Evolutionary conservation across 495 filamentous ascomycete species (phyloP).

Genomic region (Xylaria grammica): DNA sequence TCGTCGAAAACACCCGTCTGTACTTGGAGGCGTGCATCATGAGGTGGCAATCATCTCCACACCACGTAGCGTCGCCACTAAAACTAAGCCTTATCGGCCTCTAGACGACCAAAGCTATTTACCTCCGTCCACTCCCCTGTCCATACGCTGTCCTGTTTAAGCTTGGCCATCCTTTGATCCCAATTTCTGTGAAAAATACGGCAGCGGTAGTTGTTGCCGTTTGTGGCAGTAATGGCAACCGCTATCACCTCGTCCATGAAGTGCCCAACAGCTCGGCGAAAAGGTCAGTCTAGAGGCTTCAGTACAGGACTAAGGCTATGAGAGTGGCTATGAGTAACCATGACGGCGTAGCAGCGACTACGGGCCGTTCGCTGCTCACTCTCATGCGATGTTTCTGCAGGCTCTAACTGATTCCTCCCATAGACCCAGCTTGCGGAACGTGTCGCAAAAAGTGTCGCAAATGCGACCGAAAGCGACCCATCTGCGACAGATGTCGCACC

Average conservation of each 20-base stretch:
- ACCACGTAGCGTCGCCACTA: not conserved
- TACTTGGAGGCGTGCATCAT: too few species aligned
- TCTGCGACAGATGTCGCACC: not conserved
- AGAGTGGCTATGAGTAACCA: not conserved
- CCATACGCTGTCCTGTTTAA: too few species aligned
- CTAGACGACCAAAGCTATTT: not conserved
- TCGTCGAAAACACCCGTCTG: too few species aligned
- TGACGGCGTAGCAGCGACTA: not conserved
- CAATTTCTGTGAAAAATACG: not conserved
- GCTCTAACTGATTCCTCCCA: not conserved
- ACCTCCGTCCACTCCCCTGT: constrained; percentile 1
- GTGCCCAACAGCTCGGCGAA: constrained; percentile 1
- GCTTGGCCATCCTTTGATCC: not conserved
- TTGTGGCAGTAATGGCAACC: not conserved
- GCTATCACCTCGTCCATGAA: not conserved
- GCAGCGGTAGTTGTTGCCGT: constrained; percentile 5
- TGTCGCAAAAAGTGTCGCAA: constrained; percentile 7
- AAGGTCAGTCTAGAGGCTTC: too few species aligned
- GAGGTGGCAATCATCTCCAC: too few species aligned
- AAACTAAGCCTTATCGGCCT: not conserved
- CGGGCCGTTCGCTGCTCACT: not conserved
- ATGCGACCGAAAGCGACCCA: constrained; percentile 4
- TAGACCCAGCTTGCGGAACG: constrained; percentile 1
- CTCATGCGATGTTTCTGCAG: not conserved
- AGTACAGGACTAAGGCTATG: too few species aligned